Conservation (phyloP, 148 eudicot genomes). For the Vaccinium vitisidaea region DNA sequence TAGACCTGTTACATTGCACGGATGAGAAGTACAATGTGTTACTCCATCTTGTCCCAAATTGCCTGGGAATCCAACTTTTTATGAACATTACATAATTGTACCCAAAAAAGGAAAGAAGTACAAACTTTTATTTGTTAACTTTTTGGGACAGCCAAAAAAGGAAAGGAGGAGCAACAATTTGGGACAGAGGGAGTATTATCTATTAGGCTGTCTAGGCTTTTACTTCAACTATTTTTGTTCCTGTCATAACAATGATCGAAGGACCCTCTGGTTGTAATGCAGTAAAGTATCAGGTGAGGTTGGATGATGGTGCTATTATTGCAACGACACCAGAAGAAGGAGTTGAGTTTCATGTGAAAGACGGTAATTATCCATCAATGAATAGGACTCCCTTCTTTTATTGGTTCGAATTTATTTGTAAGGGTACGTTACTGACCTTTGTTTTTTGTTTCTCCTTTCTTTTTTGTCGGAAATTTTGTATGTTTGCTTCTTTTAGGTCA, state of each 20-base stretch:
- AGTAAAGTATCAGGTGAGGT: constrained; percentile 52
- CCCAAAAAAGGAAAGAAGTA: too few species aligned
- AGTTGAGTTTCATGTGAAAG: constrained; percentile 48
- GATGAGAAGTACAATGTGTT: background rate
- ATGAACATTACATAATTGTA: too few species aligned
- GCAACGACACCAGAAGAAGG: constrained; percentile 49
- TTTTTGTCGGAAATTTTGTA: background rate
- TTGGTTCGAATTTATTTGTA: background rate
- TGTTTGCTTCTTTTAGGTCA: constrained; percentile 38
- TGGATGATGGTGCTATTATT: constrained; percentile 41
- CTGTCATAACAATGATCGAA: background rate
- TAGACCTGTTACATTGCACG: background rate
- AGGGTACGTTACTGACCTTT: background rate
- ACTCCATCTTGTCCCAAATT: too few species aligned
- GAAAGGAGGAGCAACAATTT: too few species aligned
- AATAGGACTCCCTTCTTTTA: background rate
- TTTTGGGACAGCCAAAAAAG: too few species aligned
- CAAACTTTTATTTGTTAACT: too few species aligned
- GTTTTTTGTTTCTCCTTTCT: background rate
- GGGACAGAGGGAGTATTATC: background rate
- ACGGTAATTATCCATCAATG: constrained; percentile 35
- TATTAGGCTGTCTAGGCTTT: background rate
- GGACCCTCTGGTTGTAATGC: constrained; percentile 14
- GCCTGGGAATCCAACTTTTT: too few species aligned
- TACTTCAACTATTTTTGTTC: background rate